Evolutionary conservation across 345 rosid genomes (phyloP).

Genomic region (Eutrema yunnanense): DNA sequence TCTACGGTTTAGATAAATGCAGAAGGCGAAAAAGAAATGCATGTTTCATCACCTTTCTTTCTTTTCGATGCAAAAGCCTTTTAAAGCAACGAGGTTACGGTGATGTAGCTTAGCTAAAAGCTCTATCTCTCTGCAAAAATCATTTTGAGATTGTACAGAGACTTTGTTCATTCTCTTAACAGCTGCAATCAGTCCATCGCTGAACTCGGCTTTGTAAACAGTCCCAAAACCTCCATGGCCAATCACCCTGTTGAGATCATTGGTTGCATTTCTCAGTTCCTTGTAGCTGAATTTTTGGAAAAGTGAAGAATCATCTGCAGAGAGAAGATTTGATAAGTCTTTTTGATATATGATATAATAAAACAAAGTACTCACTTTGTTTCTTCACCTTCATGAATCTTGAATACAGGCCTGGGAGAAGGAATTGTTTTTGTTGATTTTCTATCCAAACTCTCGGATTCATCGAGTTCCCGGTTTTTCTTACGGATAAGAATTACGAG

Average conservation of each 20-base stretch:
- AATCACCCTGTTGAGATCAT: slow-evolving; percentile 49
- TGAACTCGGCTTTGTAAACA: slow-evolving; percentile 70
- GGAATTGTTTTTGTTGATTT: slow-evolving; percentile 46
- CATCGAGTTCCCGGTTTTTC: slow-evolving; percentile 59
- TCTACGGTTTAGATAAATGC: not conserved
- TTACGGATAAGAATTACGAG: slow-evolving; percentile 63
- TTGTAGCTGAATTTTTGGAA: slow-evolving; percentile 70
- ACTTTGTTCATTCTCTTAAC: slow-evolving; percentile 72
- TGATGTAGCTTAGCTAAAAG: slow-evolving; percentile 93
- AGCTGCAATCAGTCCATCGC: slow-evolving; percentile 57
- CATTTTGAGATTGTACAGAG: slow-evolving; percentile 68
- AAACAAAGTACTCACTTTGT: not conserved
- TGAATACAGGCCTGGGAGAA: slow-evolving; percentile 44
- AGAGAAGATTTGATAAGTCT: not conserved
- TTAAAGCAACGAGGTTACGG: slow-evolving; percentile 83
- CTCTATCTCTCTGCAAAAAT: slow-evolving; percentile 83
- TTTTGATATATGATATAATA: not conserved
- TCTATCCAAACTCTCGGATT: slow-evolving; percentile 44
- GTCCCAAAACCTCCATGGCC: slow-evolving; percentile 95
- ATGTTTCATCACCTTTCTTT: slow-evolving; percentile 54
- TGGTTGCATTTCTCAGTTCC: slow-evolving; percentile 72
- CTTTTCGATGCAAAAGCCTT: slow-evolving; percentile 77
- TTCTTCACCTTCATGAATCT: slow-evolving; percentile 61
- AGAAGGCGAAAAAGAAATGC: not conserved
- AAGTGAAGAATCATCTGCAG: slow-evolving; percentile 62